These are phyloP conservation scores for Panicum virgatum DNA, from an alignment of 202 grass and related monocot species.

Conservation along the genomic window DNA sequence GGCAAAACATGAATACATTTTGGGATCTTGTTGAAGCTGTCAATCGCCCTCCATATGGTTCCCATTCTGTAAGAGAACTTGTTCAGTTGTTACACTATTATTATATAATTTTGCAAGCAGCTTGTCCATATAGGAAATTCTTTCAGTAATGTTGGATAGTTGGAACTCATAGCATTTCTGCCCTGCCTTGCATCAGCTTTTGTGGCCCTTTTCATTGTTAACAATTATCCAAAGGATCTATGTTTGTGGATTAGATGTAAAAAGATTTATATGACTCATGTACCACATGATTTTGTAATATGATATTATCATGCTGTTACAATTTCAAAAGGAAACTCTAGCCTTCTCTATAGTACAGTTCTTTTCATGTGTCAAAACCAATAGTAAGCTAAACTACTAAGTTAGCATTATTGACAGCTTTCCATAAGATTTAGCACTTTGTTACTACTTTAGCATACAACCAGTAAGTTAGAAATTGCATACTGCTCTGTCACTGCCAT, in stretches of 20 bases:
- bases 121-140: constrained; percentile 58
- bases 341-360: not conserved
- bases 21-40: constrained; percentile 50
- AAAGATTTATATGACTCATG: constrained; percentile 29
- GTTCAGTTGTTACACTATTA: constrained; percentile 53
- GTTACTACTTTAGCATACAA: not conserved
- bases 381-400: not conserved
- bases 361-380: not conserved
- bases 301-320: constrained; percentile 32
- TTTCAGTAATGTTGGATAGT: constrained; percentile 38
- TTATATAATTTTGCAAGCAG: constrained; percentile 50
- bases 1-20: constrained; percentile 40
- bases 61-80: constrained; percentile 57
- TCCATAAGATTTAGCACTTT: not conserved
- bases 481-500: not conserved
- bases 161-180: constrained; percentile 34
- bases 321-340: constrained; percentile 10
- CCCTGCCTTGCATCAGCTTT: constrained; percentile 25
- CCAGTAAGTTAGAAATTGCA: not conserved
- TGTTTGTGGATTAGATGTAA: constrained; percentile 45
- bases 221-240: constrained; percentile 23
- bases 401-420: not conserved
- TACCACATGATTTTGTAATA: constrained; percentile 50
- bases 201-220: constrained; percentile 30
- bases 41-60: constrained; percentile 31